Percentiles rank a stretch among this genome's conserved stretches.
Evolutionary conservation across 148 eudicot species (phyloP).

Genomic region (Fagopyrum tataricum): DNA sequence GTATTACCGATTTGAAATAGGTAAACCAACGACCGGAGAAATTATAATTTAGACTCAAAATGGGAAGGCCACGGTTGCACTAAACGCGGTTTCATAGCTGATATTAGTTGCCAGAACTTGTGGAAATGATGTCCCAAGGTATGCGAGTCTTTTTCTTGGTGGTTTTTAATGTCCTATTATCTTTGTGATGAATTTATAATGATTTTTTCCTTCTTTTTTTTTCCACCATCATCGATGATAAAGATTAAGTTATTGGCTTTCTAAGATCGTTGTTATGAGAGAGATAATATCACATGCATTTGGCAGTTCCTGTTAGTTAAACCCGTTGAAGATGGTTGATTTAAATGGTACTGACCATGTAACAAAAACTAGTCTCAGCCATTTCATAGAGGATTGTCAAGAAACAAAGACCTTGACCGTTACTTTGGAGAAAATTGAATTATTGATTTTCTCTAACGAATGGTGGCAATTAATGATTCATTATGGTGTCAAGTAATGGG

Average conservation of each 20-base stretch:
- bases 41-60: not conserved
- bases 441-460: not conserved
- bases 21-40: too few relatives aligned
- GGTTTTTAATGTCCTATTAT: too few relatives aligned
- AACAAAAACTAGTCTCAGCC: not conserved
- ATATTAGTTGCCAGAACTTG: constrained; percentile 1
- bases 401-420: not conserved
- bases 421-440: not conserved
- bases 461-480: too few relatives aligned
- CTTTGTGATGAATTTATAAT: too few relatives aligned
- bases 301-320: not conserved
- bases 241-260: not conserved
- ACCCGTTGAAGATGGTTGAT: not conserved
- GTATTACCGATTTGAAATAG: too few relatives aligned
- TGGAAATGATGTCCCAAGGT: not conserved
- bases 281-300: not conserved
- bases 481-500: too few relatives aligned
- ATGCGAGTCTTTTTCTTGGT: too few relatives aligned
- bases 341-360: not conserved
- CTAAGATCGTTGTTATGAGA: not conserved
- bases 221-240: not conserved
- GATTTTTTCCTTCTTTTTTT: too few relatives aligned
- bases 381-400: not conserved
- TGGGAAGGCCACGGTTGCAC: not conserved
- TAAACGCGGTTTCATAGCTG: not conserved